These are phyloP conservation scores for Didymella pomorum DNA, from an alignment of 2,329 filamentous ascomycete genomes.

Conservation along the genomic window DNA sequence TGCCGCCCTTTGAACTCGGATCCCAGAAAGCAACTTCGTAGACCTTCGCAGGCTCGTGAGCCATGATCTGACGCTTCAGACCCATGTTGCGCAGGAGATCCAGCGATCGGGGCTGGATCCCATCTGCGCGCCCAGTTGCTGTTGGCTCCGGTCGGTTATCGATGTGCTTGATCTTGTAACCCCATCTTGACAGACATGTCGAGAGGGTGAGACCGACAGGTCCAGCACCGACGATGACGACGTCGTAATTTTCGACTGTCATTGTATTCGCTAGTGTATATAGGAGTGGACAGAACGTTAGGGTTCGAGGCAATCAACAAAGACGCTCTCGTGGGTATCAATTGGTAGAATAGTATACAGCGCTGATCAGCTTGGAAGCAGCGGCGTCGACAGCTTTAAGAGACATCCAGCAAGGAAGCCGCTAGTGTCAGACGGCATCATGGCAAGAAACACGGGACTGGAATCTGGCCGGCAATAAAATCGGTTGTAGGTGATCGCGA, in stretches of 20 bases:
- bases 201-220: constrained; percentile 89
- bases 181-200: constrained; percentile 88
- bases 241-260: constrained; percentile 64
- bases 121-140: constrained; percentile 84
- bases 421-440: constrained; percentile 30
- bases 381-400: constrained; percentile 25
- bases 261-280: constrained; percentile 18
- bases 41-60: constrained; percentile 83
- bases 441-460: constrained; percentile 39
- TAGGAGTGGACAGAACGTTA: neutral
- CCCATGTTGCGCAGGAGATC: constrained; percentile 91
- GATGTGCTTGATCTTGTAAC: constrained; percentile 94
- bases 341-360: constrained; percentile 9
- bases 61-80: constrained; percentile 87
- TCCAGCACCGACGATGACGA: constrained; percentile 87
- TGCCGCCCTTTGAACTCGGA: constrained; percentile 61
- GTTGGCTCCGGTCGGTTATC: constrained; percentile 90
- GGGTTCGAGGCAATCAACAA: constrained; percentile 4
- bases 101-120: constrained; percentile 87
- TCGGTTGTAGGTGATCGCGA: constrained; percentile 33
- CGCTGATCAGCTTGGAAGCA: constrained; percentile 12
- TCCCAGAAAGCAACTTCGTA: constrained; percentile 76
- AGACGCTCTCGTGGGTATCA: constrained; percentile 21
- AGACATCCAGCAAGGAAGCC: constrained; percentile 23
- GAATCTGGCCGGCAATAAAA: constrained; percentile 33